Conservation (phyloP, 1,284 basidiomycete species). For the Tilletia caries region DNA sequence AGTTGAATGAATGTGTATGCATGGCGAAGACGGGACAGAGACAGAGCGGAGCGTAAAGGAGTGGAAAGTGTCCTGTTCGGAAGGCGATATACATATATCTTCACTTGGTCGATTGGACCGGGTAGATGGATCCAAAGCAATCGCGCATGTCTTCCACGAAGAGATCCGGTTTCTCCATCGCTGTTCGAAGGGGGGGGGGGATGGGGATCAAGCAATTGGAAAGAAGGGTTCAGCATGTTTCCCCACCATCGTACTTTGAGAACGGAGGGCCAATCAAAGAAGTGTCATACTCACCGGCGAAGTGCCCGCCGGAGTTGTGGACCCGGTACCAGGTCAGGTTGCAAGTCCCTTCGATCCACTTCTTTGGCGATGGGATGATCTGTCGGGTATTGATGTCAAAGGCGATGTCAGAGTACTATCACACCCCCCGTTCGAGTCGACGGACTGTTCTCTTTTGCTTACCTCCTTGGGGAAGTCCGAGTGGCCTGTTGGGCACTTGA, state of each 20-base stretch:
- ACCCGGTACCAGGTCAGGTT: constrained; percentile 53
- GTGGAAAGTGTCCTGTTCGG: too few relatives aligned
- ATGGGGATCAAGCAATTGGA: neutral
- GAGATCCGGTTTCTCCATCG: constrained; percentile 55
- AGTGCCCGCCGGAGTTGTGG: constrained; percentile 50
- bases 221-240: constrained; percentile 34
- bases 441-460: neutral
- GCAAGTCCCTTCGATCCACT: constrained; percentile 50
- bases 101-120: neutral
- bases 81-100: too few relatives aligned
- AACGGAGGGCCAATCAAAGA: neutral
- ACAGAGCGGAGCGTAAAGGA: too few relatives aligned
- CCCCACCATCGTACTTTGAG: neutral
- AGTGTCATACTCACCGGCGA: constrained; percentile 15
- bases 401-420: neutral
- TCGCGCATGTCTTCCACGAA: constrained; percentile 51
- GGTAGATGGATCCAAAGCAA: constrained; percentile 24
- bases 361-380: constrained; percentile 53
- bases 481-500: constrained; percentile 55
- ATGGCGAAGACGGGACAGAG: too few relatives aligned
- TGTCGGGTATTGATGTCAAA: constrained; percentile 27
- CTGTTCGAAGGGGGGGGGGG: constrained; percentile 27
- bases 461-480: constrained; percentile 47
- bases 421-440: too few relatives aligned
- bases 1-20: too few relatives aligned